Evolutionary conservation across 768 basidiomycete species (phyloP), one percentile per base, ranked within the genome.

Genomic region (Suillus luteus): DNA sequence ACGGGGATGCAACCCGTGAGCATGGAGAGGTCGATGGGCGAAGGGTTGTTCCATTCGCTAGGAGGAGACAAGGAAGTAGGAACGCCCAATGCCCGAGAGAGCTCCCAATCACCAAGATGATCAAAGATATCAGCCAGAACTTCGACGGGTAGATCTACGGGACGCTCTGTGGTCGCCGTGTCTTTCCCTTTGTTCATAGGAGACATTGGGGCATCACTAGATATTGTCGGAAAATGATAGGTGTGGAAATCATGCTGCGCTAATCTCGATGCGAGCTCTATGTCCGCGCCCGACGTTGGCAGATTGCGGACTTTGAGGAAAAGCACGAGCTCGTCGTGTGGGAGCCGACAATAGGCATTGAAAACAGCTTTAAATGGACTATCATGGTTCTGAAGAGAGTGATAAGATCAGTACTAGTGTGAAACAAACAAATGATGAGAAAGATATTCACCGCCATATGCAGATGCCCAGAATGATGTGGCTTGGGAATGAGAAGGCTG

Each of bases 31-130:
- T 96, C 93, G 7, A 85, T 87, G 33, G 76, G 70, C 22, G 88
- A 85, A 8, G 93, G 90, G 48, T 84, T 83, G 55, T 77, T 78
- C 94, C 94, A 96, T 27, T 88, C 86, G 6, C 79, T 75, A 11
- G 92, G 92, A 33, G 80, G 82, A 5, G 84, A 75, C 0, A 95
- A 73, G 10, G 85, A 85, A 6, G 91, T 91, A 12, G 88, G 90
- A 1, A 94, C 78, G 22, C 88, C 86, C 41, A 95, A 85, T 15
- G 93, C 88, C 64, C 86, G 88, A 14, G 88, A 81, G 10, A 96
- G 86, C 68, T 94, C 90, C 92, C 93, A 96, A 72, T 93, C 89
- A 15, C 89, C 91, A 10, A 92, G 74, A 67, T 89, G 85, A 63
- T 93, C 90, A 75, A 93, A 75, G 64, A 93, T 92, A 58, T 89